These are phyloP conservation scores for Tetrapisispora fleetii DNA, from an alignment of 805 yeast genomes.

Conservation along the genomic window DNA sequence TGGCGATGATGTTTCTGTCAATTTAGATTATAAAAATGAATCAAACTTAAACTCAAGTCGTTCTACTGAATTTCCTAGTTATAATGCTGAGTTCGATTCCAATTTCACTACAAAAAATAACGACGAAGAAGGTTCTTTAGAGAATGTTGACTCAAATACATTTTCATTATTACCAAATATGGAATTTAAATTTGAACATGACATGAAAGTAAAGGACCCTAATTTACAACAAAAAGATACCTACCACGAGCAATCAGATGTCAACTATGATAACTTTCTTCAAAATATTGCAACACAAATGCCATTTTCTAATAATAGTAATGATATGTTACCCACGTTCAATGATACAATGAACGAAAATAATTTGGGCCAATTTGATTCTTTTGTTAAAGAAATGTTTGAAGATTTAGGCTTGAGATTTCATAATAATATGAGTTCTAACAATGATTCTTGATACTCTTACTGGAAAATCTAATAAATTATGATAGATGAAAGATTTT, in stretches of 20 bases:
- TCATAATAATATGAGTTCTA: neutral
- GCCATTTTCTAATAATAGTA: neutral
- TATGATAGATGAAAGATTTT: neutral
- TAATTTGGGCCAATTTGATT: neutral
- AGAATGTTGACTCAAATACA: too few relatives aligned
- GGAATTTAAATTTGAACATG: neutral
- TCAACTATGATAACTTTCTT: neutral
- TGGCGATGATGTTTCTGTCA: neutral
- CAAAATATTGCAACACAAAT: neutral
- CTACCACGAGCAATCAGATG: neutral
- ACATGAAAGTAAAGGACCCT: neutral
- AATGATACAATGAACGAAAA: neutral
- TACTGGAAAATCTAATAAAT: neutral
- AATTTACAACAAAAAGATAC: too few relatives aligned
- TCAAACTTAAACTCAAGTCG: too few relatives aligned
- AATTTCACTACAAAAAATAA: neutral
- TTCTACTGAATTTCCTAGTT: neutral
- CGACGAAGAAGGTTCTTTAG: neutral
- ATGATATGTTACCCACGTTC: neutral
- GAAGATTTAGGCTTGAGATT: slow-evolving; percentile 58
- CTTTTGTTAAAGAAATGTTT: slow-evolving; percentile 65
- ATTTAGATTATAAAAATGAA: too few relatives aligned
- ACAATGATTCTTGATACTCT: neutral
- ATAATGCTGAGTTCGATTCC: too few relatives aligned
- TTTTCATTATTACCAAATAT: neutral